Conservation (phyloP, 148 eudicot genomes). For the Rhododendron mucronatum region DNA sequence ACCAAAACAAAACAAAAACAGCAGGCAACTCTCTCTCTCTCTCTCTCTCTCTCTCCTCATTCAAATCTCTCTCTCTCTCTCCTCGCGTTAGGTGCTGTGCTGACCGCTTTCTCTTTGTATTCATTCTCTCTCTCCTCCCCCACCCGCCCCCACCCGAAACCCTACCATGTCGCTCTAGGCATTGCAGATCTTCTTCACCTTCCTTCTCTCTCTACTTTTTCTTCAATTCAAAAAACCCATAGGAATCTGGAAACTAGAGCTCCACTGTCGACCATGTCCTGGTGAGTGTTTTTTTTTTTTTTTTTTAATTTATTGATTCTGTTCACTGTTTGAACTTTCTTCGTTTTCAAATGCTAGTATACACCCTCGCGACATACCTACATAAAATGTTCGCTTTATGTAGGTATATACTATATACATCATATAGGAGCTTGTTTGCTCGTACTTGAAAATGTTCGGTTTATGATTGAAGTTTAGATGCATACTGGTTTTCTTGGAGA, state of each 20-base stretch:
- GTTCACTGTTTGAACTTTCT: neutral
- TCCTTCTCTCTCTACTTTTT: neutral
- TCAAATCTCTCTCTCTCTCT: constrained; percentile 5
- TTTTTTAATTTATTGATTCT: neutral
- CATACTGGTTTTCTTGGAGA: neutral
- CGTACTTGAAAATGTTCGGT: neutral
- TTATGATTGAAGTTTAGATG: neutral
- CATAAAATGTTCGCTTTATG: neutral
- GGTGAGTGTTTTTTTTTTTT: constrained; percentile 10
- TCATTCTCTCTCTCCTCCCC: constrained; percentile 8
- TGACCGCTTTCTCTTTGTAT: neutral
- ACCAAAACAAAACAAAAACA: neutral
- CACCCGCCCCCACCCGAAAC: constrained; percentile 8
- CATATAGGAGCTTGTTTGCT: neutral
- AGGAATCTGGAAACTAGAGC: neutral
- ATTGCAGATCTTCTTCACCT: constrained; percentile 19
- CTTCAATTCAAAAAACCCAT: neutral
- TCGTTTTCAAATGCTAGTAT: neutral
- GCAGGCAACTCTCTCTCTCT: neutral
- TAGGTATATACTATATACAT: neutral
- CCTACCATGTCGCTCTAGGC: constrained; percentile 15
- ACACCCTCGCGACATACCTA: neutral
- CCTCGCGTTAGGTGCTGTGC: constrained; percentile 6
- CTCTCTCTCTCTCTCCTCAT: neutral
- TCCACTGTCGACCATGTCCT: constrained; percentile 11